These are phyloP conservation scores for Passalora sequoiae DNA, from an alignment of 2,329 filamentous ascomycete species.

Conservation along the genomic window DNA sequence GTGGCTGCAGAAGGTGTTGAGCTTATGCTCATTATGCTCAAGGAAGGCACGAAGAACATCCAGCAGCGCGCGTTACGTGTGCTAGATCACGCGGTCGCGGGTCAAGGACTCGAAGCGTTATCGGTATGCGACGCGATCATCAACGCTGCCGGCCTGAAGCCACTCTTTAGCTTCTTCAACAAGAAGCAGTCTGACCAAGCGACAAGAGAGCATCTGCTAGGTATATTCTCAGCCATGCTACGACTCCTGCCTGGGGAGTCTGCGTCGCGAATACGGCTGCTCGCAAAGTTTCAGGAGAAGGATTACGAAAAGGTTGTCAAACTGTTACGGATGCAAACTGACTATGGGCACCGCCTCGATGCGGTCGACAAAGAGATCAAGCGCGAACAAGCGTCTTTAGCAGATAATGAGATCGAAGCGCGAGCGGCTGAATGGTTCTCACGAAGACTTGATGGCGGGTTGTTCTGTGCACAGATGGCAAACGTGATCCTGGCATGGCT, in stretches of 20 bases:
- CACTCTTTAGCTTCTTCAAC: slow-evolving; percentile 80
- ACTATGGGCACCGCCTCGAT: slow-evolving; percentile 60
- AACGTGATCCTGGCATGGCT: slow-evolving; percentile 88
- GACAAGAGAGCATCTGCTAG: slow-evolving; percentile 72
- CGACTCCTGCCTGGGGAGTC: slow-evolving; percentile 73
- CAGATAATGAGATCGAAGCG: slow-evolving; percentile 56
- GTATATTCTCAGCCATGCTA: slow-evolving; percentile 78
- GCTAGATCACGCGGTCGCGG: slow-evolving; percentile 73
- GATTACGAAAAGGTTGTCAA: slow-evolving; percentile 80
- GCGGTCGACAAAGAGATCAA: slow-evolving; percentile 60
- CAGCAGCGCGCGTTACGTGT: slow-evolving; percentile 70
- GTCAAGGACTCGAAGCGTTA: slow-evolving; percentile 40
- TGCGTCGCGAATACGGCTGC: slow-evolving; percentile 69
- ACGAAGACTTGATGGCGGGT: slow-evolving; percentile 71
- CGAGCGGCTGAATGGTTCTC: slow-evolving; percentile 68
- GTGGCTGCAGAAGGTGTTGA: slow-evolving; percentile 88
- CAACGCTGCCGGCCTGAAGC: slow-evolving; percentile 78
- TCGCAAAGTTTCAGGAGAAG: slow-evolving; percentile 95
- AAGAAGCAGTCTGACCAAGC: slow-evolving; percentile 67
- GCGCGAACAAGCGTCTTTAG: slow-evolving; percentile 51
- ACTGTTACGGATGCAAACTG: slow-evolving; percentile 64
- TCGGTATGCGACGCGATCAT: slow-evolving; percentile 71
- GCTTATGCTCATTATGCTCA: slow-evolving; percentile 83
- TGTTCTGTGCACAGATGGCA: slow-evolving; percentile 76
- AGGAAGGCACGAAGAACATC: slow-evolving; percentile 79